A percentile compares a stretch with the other conserved stretches of the same genome.
Conservation (phyloP, 176 grass and related monocot species). For the Triticum dicoccoides region DNA sequence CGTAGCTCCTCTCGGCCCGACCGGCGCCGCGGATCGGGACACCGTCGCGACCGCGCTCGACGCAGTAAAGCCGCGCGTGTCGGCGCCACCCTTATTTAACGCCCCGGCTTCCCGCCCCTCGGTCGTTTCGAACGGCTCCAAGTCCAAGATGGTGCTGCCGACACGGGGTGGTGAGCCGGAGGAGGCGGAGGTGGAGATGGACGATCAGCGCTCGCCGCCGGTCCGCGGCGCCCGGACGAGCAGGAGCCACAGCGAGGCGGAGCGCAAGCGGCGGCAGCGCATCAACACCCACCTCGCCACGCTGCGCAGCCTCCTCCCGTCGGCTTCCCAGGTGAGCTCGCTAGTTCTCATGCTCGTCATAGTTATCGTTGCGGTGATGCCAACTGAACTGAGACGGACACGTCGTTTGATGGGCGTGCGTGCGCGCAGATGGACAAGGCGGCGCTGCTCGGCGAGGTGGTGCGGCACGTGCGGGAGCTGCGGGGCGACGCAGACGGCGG, state of each 20-base stretch:
- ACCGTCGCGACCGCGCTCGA: slow-evolving; percentile 14
- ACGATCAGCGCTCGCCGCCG: slow-evolving; percentile 28
- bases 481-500: slow-evolving; percentile 46
- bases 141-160: slow-evolving; percentile 29
- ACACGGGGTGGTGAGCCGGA: slow-evolving; percentile 28
- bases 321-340: slow-evolving; percentile 57
- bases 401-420: background rate
- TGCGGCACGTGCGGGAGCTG: slow-evolving; percentile 82
- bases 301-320: slow-evolving; percentile 76
- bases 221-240: slow-evolving; percentile 12
- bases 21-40: slow-evolving; percentile 33
- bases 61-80: slow-evolving; percentile 20
- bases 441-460: slow-evolving; percentile 90
- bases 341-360: background rate
- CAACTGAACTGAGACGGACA: background rate
- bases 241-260: slow-evolving; percentile 86
- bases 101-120: slow-evolving; percentile 36
- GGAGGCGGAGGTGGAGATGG: slow-evolving; percentile 19
- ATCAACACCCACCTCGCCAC: slow-evolving; percentile 92
- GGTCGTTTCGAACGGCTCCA: slow-evolving; percentile 8
- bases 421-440: slow-evolving; percentile 91
- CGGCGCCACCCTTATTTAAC: slow-evolving; percentile 28
- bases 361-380: background rate
- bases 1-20: slow-evolving; percentile 26
- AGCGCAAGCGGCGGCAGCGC: slow-evolving; percentile 83